Percentiles rank a stretch among this genome's conserved stretches.
These are phyloP conservation scores for Penicillium simplicissimum DNA, from an alignment of 495 filamentous ascomycete genomes.

Conservation along the genomic window DNA sequence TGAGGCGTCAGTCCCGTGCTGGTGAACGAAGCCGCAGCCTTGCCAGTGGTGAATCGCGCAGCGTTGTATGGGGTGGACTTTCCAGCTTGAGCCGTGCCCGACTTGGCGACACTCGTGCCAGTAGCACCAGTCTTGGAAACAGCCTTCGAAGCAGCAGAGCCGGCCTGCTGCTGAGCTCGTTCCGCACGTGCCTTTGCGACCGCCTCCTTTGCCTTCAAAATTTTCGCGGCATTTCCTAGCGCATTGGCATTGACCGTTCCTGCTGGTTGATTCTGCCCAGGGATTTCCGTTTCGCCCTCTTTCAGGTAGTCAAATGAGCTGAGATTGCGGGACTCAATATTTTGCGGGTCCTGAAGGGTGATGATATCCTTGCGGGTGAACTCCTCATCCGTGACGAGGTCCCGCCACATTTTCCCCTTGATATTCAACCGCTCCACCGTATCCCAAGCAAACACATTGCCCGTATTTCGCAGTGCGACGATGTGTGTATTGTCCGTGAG, in stretches of 20 bases:
- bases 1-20: constrained; percentile 91
- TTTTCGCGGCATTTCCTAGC: constrained; percentile 80
- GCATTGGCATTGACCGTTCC: constrained; percentile 73
- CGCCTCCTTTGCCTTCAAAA: constrained; percentile 87
- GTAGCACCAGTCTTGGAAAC: constrained; percentile 40
- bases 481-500: constrained; percentile 98
- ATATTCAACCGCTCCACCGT: constrained; percentile 94
- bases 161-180: constrained; percentile 43
- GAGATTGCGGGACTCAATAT: constrained; percentile 78
- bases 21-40: constrained; percentile 91
- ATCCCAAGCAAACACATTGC: constrained; percentile 95
- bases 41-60: constrained; percentile 85
- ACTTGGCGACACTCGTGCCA: constrained; percentile 24
- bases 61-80: constrained; percentile 74
- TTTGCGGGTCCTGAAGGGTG: constrained; percentile 94
- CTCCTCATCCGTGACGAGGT: constrained; percentile 84
- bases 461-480: constrained; percentile 81
- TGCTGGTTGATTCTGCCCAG: constrained; percentile 58
- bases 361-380: constrained; percentile 93
- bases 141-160: constrained; percentile 32
- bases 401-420: constrained; percentile 95
- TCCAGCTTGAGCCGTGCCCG: constrained; percentile 26
- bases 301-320: constrained; percentile 87
- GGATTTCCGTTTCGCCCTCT: constrained; percentile 71
- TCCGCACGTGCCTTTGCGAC: constrained; percentile 78